These are phyloP conservation scores for Mycena polygramma DNA, from an alignment of 768 basidiomycete species.

Conservation along the genomic window DNA sequence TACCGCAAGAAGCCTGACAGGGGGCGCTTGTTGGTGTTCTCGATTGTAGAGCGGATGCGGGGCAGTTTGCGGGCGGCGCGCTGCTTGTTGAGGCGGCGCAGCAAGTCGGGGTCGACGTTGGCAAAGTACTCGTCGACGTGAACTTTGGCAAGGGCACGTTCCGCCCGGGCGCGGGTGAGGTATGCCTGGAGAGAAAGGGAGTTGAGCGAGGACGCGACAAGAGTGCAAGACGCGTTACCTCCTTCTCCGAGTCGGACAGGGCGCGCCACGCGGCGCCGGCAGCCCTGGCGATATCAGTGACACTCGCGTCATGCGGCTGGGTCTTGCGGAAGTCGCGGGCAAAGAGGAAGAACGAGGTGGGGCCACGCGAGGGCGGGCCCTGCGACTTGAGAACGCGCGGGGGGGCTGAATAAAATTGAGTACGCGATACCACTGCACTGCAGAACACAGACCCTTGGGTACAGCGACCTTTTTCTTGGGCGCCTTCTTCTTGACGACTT, in stretches of 20 bases:
- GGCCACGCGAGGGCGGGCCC: slow-evolving; percentile 14
- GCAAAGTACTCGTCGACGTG: slow-evolving; percentile 2
- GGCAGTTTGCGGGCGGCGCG: slow-evolving; percentile 10
- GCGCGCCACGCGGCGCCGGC: slow-evolving; percentile 13
- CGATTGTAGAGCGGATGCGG: background rate
- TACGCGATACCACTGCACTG: background rate
- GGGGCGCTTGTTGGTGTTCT: background rate
- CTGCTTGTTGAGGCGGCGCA: slow-evolving; percentile 20
- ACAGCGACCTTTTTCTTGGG: slow-evolving; percentile 2
- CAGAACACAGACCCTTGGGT: no score
- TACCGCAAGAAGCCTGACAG: background rate
- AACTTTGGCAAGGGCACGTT: background rate
- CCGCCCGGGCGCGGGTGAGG: background rate
- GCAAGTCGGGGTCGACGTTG: slow-evolving; percentile 9
- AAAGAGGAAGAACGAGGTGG: slow-evolving; percentile 5
- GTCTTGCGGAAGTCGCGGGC: background rate
- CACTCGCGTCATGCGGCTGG: background rate
- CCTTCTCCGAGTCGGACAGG: slow-evolving; percentile 19
- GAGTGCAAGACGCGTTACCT: background rate
- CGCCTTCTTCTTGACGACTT: background rate
- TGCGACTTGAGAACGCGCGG: slow-evolving; percentile 15
- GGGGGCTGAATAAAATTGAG: background rate
- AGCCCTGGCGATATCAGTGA: background rate
- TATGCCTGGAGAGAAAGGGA: background rate
- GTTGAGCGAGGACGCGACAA: background rate